phyloP scores from a whole-genome alignment of 2,329 filamentous ascomycete genomes.

The Diatrype stigma region DNA sequence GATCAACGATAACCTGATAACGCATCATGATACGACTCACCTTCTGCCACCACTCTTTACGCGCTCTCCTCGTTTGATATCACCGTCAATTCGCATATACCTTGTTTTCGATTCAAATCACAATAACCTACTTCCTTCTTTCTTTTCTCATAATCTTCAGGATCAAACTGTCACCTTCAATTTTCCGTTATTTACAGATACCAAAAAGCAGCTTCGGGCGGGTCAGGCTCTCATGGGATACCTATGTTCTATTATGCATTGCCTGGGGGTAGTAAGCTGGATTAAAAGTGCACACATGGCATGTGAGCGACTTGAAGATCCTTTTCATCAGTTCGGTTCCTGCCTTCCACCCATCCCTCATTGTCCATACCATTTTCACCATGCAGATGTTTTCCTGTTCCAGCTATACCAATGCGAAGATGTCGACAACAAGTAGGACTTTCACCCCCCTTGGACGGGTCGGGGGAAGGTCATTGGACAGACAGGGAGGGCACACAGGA shows the following conservation, averaged over 20 bases:
- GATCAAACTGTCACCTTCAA: not conserved
- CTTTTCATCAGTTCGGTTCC: no score
- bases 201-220: slow-evolving; percentile 7
- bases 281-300: no score
- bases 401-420: no score
- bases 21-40: not conserved
- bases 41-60: not conserved
- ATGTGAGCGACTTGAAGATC: no score
- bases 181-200: slow-evolving; percentile 10
- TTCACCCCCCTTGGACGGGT: no score
- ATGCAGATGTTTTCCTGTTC: no score
- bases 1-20: not conserved
- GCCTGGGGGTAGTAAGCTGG: not conserved
- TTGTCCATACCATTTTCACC: no score
- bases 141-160: not conserved
- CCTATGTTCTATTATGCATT: not conserved
- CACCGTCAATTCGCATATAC: slow-evolving; percentile 2
- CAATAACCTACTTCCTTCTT: not conserved
- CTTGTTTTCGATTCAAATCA: slow-evolving; percentile 6
- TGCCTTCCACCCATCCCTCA: not conserved
- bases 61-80: no score
- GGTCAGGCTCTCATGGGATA: no score
- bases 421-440: no score
- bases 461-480: no score
- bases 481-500: no score